Evolutionary conservation across 306 rosid species (phyloP), one percentile per base, ranked within the genome.

Genomic region (Vigna mungo): DNA sequence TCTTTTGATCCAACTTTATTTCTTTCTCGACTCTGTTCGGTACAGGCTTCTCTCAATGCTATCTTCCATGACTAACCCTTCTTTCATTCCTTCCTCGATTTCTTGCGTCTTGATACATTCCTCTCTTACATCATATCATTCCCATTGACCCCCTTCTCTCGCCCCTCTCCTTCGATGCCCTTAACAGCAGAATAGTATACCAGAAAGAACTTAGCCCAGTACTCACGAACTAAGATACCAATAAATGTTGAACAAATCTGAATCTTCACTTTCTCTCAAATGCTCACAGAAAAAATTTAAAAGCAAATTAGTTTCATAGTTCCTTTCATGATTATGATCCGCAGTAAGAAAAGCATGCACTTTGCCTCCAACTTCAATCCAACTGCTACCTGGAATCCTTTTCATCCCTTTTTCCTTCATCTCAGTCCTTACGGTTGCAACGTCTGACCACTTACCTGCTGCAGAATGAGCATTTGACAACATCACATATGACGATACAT

Each of bases 371-470:
- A 88, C 82, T 87, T 94, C 96, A 76, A 94, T 87, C 97, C 97
- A 94, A 82, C 98, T 92, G 78, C 97, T 84, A 43, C 98, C 98
- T 6, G 97, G 97, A 81, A 92, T 82, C 83, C 96, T 87, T 71
- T 80, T 88, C 93, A 94, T 23, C 70, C 97, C 92, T 66, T 87
- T 92, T 77, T 88, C 93, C 81, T 87, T 89, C 96, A 94, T 94
- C 77, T 87, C 93, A 66, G 71, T 87, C 67, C 98, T 86, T 69
- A 89, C 47, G 1, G 37, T 80, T 25, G 96, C 87, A 27, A 83
- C 96, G 1, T 64, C 77, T 41, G 83, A 84, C 97, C 98, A 94
- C 84, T 89, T 84, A 61, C 96, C 93, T 16, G 95, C 98, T 18
- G 90, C 93, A 71, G 97, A 94, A 86, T 90, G 93, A 49, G 89